Conservation (phyloP, 768 basidiomycete species). For the Amanita thiersii region DNA sequence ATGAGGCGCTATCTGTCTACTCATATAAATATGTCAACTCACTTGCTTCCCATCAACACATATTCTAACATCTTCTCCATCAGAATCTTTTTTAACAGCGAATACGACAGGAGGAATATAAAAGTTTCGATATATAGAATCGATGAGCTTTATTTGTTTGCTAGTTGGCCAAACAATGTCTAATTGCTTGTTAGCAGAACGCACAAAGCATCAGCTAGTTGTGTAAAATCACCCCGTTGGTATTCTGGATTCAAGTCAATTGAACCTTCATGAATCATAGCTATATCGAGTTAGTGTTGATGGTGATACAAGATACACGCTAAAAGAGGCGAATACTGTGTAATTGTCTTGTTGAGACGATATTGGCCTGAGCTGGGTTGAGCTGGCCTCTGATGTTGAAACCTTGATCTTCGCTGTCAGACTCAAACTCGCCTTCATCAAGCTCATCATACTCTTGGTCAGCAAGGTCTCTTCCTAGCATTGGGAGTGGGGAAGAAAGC, state of each 20-base stretch:
- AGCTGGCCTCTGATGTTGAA: constrained; percentile 39
- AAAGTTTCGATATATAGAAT: constrained; percentile 71
- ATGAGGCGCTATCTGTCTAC: background rate
- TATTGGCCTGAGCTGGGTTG: constrained; percentile 28
- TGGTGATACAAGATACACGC: background rate
- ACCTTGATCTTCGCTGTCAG: constrained; percentile 28
- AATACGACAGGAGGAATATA: constrained; percentile 79
- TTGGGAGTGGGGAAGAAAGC: background rate
- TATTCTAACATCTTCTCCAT: constrained; percentile 46
- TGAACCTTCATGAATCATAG: constrained; percentile 55
- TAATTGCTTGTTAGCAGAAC: constrained; percentile 20
- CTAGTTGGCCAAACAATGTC: constrained; percentile 70
- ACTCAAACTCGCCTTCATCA: constrained; percentile 35
- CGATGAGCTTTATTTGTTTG: constrained; percentile 67
- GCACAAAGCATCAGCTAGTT: background rate
- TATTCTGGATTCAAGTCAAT: constrained; percentile 69
- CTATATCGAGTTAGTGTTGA: constrained; percentile 21
- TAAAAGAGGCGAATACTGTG: constrained; percentile 30
- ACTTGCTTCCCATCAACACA: constrained; percentile 86
- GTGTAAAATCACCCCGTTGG: constrained; percentile 48
- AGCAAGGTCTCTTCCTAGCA: background rate
- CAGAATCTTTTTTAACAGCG: constrained; percentile 44
- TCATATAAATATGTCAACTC: constrained; percentile 16
- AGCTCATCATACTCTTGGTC: constrained; percentile 41
- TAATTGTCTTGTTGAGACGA: constrained; percentile 35